Evolutionary conservation across 2,329 filamentous ascomycete species (phyloP).

Genomic region (Mollisiaceae sp.): DNA sequence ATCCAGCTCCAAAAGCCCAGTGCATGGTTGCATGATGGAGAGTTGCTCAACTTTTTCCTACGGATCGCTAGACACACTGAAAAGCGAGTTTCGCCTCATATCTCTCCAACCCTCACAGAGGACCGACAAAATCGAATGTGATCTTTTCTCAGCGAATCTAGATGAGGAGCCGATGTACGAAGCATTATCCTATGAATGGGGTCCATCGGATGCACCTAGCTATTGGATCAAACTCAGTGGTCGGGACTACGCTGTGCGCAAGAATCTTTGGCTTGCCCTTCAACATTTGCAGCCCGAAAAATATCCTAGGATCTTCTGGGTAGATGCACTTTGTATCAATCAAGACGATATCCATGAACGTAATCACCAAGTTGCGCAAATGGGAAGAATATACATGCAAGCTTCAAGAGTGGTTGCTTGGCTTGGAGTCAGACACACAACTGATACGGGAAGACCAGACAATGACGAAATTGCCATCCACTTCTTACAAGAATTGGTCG

Average conservation of each 20-base stretch:
- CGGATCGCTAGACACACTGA: neutral
- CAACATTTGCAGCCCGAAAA: neutral
- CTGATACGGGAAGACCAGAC: no score
- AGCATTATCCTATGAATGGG: conserved; percentile 16
- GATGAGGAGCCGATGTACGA: neutral
- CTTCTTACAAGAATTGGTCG: no score
- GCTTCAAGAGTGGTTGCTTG: neutral
- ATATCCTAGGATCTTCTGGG: conserved; percentile 7
- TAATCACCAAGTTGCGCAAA: conserved; percentile 12
- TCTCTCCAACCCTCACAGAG: neutral
- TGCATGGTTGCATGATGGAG: neutral
- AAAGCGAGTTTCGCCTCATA: neutral
- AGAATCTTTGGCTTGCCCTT: neutral
- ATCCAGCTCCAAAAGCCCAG: neutral
- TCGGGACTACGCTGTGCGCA: neutral
- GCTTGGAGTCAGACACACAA: neutral
- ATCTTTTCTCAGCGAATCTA: neutral
- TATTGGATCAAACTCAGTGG: neutral
- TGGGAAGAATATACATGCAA: conserved; percentile 14
- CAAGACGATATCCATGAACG: conserved; percentile 49
- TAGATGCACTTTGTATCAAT: conserved; percentile 17
- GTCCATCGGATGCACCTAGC: neutral
- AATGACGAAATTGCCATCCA: no score
- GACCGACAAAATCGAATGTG: neutral
- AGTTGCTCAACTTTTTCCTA: neutral